Conservation (phyloP, 1,284 basidiomycete genomes). For the Irpex lacteus region DNA sequence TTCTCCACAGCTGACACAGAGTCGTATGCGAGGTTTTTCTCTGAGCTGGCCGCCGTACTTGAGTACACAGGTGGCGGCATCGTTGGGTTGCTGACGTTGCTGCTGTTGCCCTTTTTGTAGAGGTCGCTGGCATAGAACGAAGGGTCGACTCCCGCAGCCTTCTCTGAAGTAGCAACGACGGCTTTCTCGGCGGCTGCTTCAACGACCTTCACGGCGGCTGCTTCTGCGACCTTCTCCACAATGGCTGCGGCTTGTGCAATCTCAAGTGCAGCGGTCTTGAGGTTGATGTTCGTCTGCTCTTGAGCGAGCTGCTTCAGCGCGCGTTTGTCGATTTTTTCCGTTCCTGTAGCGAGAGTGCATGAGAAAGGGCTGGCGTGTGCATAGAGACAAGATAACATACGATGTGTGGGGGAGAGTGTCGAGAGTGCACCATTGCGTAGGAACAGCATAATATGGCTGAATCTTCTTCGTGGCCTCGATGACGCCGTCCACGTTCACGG, state of each 20-base stretch:
- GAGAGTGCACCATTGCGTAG: constrained; percentile 41
- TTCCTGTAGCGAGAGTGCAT: constrained; percentile 18
- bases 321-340: constrained; percentile 50
- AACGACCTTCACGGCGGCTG: neutral
- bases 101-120: constrained; percentile 16
- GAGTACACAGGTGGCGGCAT: constrained; percentile 20
- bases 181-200: constrained; percentile 4
- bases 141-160: constrained; percentile 8
- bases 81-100: constrained; percentile 10
- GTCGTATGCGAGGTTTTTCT: constrained; percentile 15
- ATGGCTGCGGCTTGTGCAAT: constrained; percentile 17
- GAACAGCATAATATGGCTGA: constrained; percentile 61
- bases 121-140: constrained; percentile 22
- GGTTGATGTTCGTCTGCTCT: constrained; percentile 18
- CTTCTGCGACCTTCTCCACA: constrained; percentile 11
- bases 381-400: constrained; percentile 25
- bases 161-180: constrained; percentile 2
- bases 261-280: constrained; percentile 13
- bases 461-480: constrained; percentile 42
- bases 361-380: neutral
- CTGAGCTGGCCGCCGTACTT: constrained; percentile 17
- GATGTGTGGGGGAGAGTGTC: constrained; percentile 47
- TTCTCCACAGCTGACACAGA: constrained; percentile 20
- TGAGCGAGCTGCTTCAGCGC: constrained; percentile 44
- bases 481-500: constrained; percentile 38